phyloP scores from a whole-genome alignment of 2,329 filamentous ascomycete genomes.

The Teratosphaeria zuluensis region DNA sequence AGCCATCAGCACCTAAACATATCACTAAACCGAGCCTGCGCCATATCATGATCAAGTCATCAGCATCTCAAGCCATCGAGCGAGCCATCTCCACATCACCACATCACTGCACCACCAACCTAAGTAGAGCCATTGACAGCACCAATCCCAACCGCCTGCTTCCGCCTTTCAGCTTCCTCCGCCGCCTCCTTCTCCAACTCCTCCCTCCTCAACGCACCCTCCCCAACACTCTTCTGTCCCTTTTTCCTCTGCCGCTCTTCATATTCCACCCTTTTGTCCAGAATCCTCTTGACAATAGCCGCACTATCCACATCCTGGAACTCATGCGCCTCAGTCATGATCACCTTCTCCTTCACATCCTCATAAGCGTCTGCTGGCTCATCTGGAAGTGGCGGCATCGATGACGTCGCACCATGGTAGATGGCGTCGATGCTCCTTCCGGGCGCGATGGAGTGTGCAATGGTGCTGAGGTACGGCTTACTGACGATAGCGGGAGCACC shows the following conservation, averaged over 20 bases:
- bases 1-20: neutral
- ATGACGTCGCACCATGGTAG: conserved; percentile 92
- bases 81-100: too few relatives aligned
- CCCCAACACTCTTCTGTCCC: conserved; percentile 71
- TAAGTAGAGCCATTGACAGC: neutral
- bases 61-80: too few relatives aligned
- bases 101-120: neutral
- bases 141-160: neutral
- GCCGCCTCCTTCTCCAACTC: conserved; percentile 16
- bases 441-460: conserved; percentile 50
- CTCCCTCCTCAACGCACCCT: conserved; percentile 42
- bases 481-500: conserved; percentile 81
- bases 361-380: conserved; percentile 47
- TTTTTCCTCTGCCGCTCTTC: conserved; percentile 87
- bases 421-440: conserved; percentile 53
- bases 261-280: conserved; percentile 77
- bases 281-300: conserved; percentile 82
- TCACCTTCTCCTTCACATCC: conserved; percentile 68
- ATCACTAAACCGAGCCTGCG: too few relatives aligned
- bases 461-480: conserved; percentile 62
- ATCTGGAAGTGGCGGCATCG: conserved; percentile 51
- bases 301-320: conserved; percentile 86
- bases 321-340: conserved; percentile 67
- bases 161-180: conserved; percentile 3
- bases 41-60: too few relatives aligned